Evolutionary conservation across 2,329 filamentous ascomycete genomes (phyloP).

Genomic region (Cladosporium oxysporum): DNA sequence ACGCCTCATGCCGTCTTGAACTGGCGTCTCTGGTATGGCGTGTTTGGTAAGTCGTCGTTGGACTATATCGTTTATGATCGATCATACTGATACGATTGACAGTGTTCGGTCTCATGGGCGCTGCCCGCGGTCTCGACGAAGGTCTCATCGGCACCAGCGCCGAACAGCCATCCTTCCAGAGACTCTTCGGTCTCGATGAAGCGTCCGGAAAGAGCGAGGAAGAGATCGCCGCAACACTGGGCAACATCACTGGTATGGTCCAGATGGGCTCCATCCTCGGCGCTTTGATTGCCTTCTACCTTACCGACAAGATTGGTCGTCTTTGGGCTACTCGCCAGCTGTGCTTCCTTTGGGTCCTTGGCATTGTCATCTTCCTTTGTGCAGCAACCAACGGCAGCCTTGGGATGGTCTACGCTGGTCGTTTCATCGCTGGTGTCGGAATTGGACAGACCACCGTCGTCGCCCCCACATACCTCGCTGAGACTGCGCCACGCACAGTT

Average conservation of each 20-base stretch:
- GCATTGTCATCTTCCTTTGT: slow-evolving; percentile 46
- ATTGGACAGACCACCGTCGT: slow-evolving; percentile 57
- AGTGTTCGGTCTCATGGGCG: slow-evolving; percentile 62
- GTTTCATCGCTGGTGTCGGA: slow-evolving; percentile 45
- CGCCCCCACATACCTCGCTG: slow-evolving; percentile 62
- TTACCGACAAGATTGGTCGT: slow-evolving; percentile 37
- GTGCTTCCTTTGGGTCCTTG: slow-evolving; percentile 32
- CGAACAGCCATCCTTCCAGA: slow-evolving; percentile 65
- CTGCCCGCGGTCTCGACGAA: slow-evolving; percentile 77
- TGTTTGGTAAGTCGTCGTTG: slow-evolving; percentile 48
- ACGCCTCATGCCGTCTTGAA: slow-evolving; percentile 73
- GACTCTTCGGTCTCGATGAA: slow-evolving; percentile 57
- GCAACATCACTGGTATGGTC: slow-evolving; percentile 80
- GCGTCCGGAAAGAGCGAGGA: slow-evolving; percentile 50
- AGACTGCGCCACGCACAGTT: slow-evolving; percentile 40
- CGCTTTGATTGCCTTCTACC: slow-evolving; percentile 57
- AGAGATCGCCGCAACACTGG: slow-evolving; percentile 61
- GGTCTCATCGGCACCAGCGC: slow-evolving; percentile 64
- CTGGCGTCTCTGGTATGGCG: slow-evolving; percentile 76
- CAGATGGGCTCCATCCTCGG: slow-evolving; percentile 75
- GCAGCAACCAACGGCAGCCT: slow-evolving; percentile 41
- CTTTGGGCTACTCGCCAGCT: slow-evolving; percentile 35
- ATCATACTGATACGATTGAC: slow-evolving; percentile 6
- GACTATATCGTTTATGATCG: background rate
- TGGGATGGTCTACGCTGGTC: slow-evolving; percentile 41